Evolutionary conservation across 2,329 filamentous ascomycete species (phyloP).

Genomic region (Pseudogymnoascus sp.): DNA sequence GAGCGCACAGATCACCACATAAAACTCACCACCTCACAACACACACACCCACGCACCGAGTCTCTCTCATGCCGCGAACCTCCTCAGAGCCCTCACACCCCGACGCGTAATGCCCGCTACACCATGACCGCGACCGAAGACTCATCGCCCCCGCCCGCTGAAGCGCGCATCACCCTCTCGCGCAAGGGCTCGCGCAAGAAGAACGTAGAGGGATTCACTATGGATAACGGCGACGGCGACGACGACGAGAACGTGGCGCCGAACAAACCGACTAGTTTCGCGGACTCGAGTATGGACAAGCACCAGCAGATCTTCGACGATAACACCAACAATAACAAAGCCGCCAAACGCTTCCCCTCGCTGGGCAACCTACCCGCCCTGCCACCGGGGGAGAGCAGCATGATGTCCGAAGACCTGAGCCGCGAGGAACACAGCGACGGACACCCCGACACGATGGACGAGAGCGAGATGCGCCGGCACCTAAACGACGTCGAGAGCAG

Average conservation of each 20-base stretch:
- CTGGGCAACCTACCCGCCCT: neutral
- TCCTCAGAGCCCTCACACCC: neutral
- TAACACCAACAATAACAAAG: neutral
- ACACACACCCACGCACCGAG: neutral
- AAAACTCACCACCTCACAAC: neutral
- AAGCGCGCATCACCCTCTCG: constrained; percentile 1
- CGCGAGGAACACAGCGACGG: constrained; percentile 18
- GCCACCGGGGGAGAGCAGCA: constrained; percentile 23
- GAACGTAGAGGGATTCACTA: neutral
- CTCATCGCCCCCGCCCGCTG: neutral
- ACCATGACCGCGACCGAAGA: neutral
- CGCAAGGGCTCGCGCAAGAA: constrained; percentile 7
- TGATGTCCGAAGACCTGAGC: constrained; percentile 21
- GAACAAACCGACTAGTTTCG: neutral
- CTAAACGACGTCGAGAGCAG: constrained; percentile 58
- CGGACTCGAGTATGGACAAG: neutral
- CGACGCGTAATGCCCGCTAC: neutral
- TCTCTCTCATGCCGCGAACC: neutral
- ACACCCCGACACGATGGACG: constrained; percentile 23
- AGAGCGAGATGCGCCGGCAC: constrained; percentile 33
- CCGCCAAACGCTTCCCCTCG: neutral
- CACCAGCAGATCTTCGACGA: neutral
- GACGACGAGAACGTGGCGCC: neutral
- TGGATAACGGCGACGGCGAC: neutral
- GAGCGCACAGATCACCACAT: neutral